phyloP scores from a whole-genome alignment of 805 yeast genomes.

The Myxozyma mucilagina region DNA sequence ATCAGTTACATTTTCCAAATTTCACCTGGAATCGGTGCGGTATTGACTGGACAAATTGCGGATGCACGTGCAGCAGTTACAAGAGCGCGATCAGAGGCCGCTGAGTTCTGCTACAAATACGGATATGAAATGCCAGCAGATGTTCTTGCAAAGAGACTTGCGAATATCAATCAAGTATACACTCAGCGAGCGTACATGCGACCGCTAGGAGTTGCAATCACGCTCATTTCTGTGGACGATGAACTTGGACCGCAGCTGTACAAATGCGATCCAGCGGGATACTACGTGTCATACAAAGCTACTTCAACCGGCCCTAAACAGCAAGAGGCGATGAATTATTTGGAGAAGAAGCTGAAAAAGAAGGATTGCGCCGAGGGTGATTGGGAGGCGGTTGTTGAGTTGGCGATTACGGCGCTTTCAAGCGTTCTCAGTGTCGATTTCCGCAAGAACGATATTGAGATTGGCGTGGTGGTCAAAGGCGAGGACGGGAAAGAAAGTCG shows the following conservation, averaged over 20 bases:
- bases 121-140: constrained; percentile 97
- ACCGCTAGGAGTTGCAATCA: constrained; percentile 91
- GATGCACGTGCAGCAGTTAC: constrained; percentile 89
- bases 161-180: constrained; percentile 90
- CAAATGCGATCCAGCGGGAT: constrained; percentile 98
- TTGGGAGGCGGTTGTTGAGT: constrained; percentile 87
- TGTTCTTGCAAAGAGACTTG: constrained; percentile 74
- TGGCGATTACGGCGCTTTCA: constrained; percentile 82
- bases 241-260: constrained; percentile 84
- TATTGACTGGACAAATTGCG: constrained; percentile 93
- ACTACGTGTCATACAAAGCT: constrained; percentile 86
- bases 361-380: constrained; percentile 70
- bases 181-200: constrained; percentile 99
- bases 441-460: constrained; percentile 87
- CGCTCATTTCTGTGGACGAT: constrained; percentile 85
- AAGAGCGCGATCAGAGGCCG: constrained; percentile 93
- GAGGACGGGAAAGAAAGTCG: constrained; percentile 44
- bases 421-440: constrained; percentile 89
- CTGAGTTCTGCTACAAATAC: constrained; percentile 88
- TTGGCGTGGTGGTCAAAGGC: constrained; percentile 66
- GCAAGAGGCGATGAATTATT: constrained; percentile 86
- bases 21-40: constrained; percentile 79
- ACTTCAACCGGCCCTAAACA: constrained; percentile 96
- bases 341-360: constrained; percentile 87
- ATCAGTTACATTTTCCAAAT: constrained; percentile 84